Evolutionary conservation across 306 rosid genomes (phyloP).

Genomic region (Vachellia collinsii): DNA sequence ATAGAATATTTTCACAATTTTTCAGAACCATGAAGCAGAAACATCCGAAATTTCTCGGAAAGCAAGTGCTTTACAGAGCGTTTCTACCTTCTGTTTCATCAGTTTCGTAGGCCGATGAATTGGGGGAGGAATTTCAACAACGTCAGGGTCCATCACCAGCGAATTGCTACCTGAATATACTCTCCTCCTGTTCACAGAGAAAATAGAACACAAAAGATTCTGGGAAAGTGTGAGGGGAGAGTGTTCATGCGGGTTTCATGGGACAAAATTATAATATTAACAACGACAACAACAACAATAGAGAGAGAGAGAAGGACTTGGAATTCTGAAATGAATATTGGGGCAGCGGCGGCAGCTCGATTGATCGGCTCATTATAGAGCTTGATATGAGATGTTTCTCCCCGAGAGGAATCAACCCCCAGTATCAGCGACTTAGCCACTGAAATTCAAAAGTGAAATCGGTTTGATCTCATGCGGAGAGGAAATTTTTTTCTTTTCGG

Average conservation of each 20-base stretch:
- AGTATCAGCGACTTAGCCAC: conserved; percentile 15
- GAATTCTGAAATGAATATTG: conserved; percentile 37
- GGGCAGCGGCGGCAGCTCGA: conserved; percentile 52
- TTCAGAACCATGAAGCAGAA: conserved; percentile 2
- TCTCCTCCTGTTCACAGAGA: conserved; percentile 45
- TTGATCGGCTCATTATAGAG: conserved; percentile 46
- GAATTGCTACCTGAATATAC: conserved; percentile 32
- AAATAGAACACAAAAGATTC: conserved; percentile 38
- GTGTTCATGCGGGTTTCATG: conserved; percentile 6
- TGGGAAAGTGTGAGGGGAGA: background rate
- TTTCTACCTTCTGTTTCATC: conserved; percentile 51
- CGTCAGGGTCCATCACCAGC: conserved; percentile 58
- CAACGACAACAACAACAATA: background rate
- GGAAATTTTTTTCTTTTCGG: conserved; percentile 5
- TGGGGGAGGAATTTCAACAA: conserved; percentile 51
- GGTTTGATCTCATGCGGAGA: background rate
- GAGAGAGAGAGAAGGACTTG: conserved; percentile 36
- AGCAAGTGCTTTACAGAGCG: too few species aligned
- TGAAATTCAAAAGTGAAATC: background rate
- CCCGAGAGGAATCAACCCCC: background rate
- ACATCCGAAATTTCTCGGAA: background rate
- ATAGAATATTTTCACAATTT: conserved; percentile 25
- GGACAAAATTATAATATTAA: background rate
- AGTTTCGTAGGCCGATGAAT: conserved; percentile 35
- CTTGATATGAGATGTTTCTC: background rate